These are phyloP conservation scores for Fusarium globosum DNA, from an alignment of 2,329 filamentous ascomycete genomes.

Conservation along the genomic window DNA sequence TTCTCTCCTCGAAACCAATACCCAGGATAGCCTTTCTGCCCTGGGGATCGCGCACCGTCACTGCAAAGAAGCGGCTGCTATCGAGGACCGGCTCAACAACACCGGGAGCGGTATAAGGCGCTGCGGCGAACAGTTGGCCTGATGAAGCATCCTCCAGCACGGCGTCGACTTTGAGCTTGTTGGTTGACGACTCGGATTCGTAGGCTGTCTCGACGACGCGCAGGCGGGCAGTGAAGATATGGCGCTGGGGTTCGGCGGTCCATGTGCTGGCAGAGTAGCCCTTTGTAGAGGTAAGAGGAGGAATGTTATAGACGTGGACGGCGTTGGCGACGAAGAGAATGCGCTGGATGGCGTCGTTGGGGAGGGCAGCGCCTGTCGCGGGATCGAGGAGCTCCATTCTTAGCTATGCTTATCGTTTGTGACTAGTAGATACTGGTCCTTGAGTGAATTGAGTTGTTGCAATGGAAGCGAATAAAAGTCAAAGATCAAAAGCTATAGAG, in stretches of 20 bases:
- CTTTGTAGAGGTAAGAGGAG: slow-evolving; percentile 79
- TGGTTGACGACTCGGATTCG: slow-evolving; percentile 52
- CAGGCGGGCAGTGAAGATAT: slow-evolving; percentile 87
- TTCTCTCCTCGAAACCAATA: slow-evolving; percentile 87
- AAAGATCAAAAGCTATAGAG: background rate
- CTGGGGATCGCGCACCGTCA: slow-evolving; percentile 80
- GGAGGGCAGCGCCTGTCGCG: slow-evolving; percentile 74
- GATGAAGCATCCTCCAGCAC: slow-evolving; percentile 80
- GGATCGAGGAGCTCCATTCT: slow-evolving; percentile 76
- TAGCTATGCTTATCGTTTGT: background rate
- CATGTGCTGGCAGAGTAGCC: slow-evolving; percentile 83
- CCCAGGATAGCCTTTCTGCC: slow-evolving; percentile 83
- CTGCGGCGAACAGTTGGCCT: slow-evolving; percentile 84
- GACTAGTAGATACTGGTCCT: background rate
- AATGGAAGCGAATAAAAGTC: background rate
- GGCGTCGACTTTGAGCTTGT: slow-evolving; percentile 76
- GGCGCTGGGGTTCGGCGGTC: slow-evolving; percentile 76
- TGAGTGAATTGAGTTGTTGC: background rate
- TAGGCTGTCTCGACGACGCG: slow-evolving; percentile 81
- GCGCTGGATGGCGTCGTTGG: slow-evolving; percentile 83
- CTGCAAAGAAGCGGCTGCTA: slow-evolving; percentile 84
- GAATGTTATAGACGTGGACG: slow-evolving; percentile 90
- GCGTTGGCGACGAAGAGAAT: slow-evolving; percentile 79
- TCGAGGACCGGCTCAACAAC: slow-evolving; percentile 83
- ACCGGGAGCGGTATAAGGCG: slow-evolving; percentile 75